Percentiles rank a stretch among this genome's conserved stretches.
phyloP scores from a whole-genome alignment of 768 basidiomycete genomes.

The Phanerochaete sordida region DNA sequence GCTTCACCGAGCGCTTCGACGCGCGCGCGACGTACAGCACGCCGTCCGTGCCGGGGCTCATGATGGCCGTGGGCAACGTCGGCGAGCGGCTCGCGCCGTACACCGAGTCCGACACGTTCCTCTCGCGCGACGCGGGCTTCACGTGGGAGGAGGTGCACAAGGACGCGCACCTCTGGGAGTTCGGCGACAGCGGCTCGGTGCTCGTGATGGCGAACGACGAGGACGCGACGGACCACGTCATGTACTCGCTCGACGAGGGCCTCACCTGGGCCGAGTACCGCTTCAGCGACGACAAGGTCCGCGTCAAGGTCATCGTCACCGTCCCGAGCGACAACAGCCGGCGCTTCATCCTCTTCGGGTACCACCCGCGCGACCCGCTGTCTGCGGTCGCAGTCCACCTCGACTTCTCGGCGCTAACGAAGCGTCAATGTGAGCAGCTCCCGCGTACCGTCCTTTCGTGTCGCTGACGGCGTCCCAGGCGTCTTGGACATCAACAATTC shows the following conservation, averaged over 20 bases:
- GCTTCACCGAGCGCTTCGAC: conserved; percentile 91
- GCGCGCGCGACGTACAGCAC: conserved; percentile 91
- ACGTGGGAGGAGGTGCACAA: conserved; percentile 99
- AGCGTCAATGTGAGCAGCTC: conserved; percentile 74
- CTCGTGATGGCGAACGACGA: conserved; percentile 96
- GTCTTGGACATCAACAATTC: conserved; percentile 66
- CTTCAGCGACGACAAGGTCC: conserved; percentile 71
- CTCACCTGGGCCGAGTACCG: conserved; percentile 83
- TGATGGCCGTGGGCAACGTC: conserved; percentile 97
- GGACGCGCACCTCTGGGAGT: conserved; percentile 96
- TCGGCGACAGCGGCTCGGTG: conserved; percentile 94
- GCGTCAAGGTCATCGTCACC: conserved; percentile 77
- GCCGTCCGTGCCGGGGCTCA: conserved; percentile 85
- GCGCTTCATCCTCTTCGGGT: conserved; percentile 84
- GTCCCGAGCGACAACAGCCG: conserved; percentile 89
- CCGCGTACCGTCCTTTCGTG: no score
- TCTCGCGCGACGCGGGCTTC: conserved; percentile 94
- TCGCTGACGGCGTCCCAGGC: conserved; percentile 65
- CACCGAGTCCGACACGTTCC: conserved; percentile 89
- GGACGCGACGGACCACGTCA: conserved; percentile 81
- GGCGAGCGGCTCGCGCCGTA: conserved; percentile 81
- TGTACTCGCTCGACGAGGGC: conserved; percentile 91
- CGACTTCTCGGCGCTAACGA: conserved; percentile 82
- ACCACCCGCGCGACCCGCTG: conserved; percentile 39
- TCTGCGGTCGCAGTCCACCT: conserved; percentile 73